A percentile compares a stretch with the other conserved stretches of the same genome.
Conservation (phyloP, 2,329 filamentous ascomycete species). For the Nectriaceae sp. region DNA sequence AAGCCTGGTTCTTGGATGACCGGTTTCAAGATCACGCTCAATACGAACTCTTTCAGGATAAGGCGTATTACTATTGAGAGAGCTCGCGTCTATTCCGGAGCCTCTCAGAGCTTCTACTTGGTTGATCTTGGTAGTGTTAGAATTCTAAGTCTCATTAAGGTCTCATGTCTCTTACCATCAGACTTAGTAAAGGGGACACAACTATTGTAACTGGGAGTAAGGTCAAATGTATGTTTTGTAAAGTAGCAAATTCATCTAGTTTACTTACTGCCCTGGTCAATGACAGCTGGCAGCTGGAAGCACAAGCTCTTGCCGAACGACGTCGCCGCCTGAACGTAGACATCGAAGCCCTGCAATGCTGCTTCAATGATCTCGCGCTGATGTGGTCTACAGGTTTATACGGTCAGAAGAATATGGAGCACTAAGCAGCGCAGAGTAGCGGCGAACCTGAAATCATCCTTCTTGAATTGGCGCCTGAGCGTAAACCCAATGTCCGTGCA, state of each 20-base stretch:
- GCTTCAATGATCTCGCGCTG: conserved; percentile 87
- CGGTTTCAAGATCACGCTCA: conserved; percentile 79
- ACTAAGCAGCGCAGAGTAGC: conserved; percentile 2
- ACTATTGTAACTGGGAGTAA: conserved; percentile 74
- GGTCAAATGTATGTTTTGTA: conserved; percentile 15
- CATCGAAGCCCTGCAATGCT: conserved; percentile 80
- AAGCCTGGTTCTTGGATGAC: conserved; percentile 79
- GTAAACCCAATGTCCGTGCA: conserved; percentile 73
- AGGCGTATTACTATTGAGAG: conserved; percentile 82
- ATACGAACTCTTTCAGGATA: conserved; percentile 66
- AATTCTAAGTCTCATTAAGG: conserved; percentile 10
- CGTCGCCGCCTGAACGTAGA: conserved; percentile 89
- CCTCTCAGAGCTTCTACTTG: conserved; percentile 80
- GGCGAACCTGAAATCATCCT: conserved; percentile 68
- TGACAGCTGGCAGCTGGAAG: conserved; percentile 87
- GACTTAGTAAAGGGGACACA: conserved; percentile 81
- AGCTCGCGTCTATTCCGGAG: conserved; percentile 77
- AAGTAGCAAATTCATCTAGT: conserved; percentile 10
- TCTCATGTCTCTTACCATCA: conserved; percentile 66
- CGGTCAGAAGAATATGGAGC: neutral
- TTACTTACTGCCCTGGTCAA: conserved; percentile 79
- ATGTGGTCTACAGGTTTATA: conserved; percentile 58
- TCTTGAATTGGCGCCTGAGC: conserved; percentile 71
- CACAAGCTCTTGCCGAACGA: conserved; percentile 93
- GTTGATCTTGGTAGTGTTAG: conserved; percentile 64